Conservation (phyloP, 1,284 basidiomycete genomes). For the Coriolopsis trogii region DNA sequence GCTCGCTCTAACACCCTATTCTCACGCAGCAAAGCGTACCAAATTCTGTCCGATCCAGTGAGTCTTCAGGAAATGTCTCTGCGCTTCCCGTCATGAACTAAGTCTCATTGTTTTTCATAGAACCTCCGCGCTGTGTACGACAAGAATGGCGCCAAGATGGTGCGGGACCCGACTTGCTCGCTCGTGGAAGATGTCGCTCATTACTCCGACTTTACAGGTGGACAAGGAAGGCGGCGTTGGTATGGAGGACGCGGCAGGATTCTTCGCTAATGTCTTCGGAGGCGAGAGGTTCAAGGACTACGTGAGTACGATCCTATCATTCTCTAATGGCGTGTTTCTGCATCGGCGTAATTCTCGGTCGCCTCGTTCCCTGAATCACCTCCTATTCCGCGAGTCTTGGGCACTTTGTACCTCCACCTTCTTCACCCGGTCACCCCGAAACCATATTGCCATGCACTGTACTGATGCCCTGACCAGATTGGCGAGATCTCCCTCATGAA, state of each 20-base stretch:
- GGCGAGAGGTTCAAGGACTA: slow-evolving; percentile 87
- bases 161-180: slow-evolving; percentile 33
- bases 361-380: neutral
- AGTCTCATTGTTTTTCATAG: slow-evolving; percentile 41
- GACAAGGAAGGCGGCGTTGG: slow-evolving; percentile 71
- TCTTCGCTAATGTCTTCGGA: slow-evolving; percentile 92
- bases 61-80: slow-evolving; percentile 38
- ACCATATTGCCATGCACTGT: neutral
- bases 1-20: slow-evolving; percentile 10
- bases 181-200: neutral
- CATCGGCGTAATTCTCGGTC: too few relatives aligned
- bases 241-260: slow-evolving; percentile 87
- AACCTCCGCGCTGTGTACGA: slow-evolving; percentile 92
- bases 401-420: too few relatives aligned
- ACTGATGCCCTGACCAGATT: slow-evolving; percentile 55
- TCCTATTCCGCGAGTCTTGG: too few relatives aligned
- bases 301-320: slow-evolving; percentile 49
- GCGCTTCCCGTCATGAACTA: slow-evolving; percentile 11
- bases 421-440: neutral
- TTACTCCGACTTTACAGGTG: slow-evolving; percentile 41
- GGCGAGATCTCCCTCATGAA: slow-evolving; percentile 94
- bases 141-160: slow-evolving; percentile 91
- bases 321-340: neutral
- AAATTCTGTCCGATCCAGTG: slow-evolving; percentile 84
- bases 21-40: slow-evolving; percentile 82